Conservation (phyloP, 495 filamentous ascomycete species). For the Lentithecium fluviatile region DNA sequence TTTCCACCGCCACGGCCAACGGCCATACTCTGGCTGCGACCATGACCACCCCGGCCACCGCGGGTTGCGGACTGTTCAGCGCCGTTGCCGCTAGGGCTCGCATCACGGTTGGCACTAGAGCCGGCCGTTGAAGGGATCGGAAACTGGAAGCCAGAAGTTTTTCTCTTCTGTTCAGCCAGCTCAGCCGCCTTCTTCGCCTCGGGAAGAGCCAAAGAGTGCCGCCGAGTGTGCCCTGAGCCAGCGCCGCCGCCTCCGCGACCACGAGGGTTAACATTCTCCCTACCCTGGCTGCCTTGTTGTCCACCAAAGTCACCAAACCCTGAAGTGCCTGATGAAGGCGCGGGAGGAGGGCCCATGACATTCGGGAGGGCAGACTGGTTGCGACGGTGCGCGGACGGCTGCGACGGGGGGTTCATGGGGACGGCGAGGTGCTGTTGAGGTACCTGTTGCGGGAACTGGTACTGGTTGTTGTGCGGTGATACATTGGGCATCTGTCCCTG, state of each 20-base stretch:
- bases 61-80: conserved; percentile 44
- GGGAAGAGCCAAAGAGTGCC: conserved; percentile 90
- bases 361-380: conserved; percentile 97
- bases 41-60: conserved; percentile 58
- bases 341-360: conserved; percentile 93
- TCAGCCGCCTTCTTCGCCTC: conserved; percentile 98
- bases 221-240: conserved; percentile 80
- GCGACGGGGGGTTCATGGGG: conserved; percentile 72
- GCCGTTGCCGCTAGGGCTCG: conserved; percentile 46
- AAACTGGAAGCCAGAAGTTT: conserved; percentile 92
- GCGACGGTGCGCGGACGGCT: conserved; percentile 85
- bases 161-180: conserved; percentile 92
- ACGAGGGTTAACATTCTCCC: conserved; percentile 68
- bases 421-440: conserved; percentile 67
- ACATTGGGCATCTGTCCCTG: conserved; percentile 67
- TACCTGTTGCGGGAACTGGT: conserved; percentile 82
- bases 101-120: conserved; percentile 46
- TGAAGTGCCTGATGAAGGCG: conserved; percentile 92
- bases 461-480: conserved; percentile 75
- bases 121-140: conserved; percentile 70
- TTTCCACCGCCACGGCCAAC: conserved; percentile 58
- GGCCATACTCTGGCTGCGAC: conserved; percentile 70
- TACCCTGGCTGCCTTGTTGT: conserved; percentile 55
- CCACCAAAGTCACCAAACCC: conserved; percentile 80
- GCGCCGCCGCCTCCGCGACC: conserved; percentile 69